Conservation (phyloP, 192 early-diverging fungal genomes). For the Umbelopsis vinacea region DNA sequence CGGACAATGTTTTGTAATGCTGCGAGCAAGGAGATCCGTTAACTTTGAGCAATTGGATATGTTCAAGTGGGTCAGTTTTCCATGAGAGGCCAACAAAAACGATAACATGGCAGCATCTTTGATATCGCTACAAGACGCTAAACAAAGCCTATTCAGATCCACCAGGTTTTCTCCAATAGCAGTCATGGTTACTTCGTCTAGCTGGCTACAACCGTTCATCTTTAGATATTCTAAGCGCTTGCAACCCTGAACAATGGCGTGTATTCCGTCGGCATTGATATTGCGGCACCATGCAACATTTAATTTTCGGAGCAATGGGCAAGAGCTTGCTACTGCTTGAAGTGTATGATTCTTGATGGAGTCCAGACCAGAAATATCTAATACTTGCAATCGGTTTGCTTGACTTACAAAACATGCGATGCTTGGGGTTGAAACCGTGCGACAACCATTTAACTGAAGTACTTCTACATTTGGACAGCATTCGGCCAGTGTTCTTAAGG, state of each 20-base stretch:
- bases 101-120: slow-evolving; percentile 42
- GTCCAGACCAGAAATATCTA: slow-evolving; percentile 48
- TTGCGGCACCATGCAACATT: slow-evolving; percentile 57
- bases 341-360: slow-evolving; percentile 49
- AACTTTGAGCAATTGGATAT: slow-evolving; percentile 48
- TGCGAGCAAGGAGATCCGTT: slow-evolving; percentile 40
- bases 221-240: slow-evolving; percentile 43
- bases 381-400: slow-evolving; percentile 34
- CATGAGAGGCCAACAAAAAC: slow-evolving; percentile 29
- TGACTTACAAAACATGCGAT: slow-evolving; percentile 45
- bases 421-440: slow-evolving; percentile 43
- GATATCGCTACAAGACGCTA: slow-evolving; percentile 48
- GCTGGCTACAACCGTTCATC: slow-evolving; percentile 46
- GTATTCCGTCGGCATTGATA: slow-evolving; percentile 47
- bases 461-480: slow-evolving; percentile 47
- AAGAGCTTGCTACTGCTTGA: slow-evolving; percentile 41
- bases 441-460: slow-evolving; percentile 40
- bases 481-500: slow-evolving; percentile 32
- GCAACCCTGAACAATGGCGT: slow-evolving; percentile 39
- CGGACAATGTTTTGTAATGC: slow-evolving; percentile 34
- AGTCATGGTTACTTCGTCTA: slow-evolving; percentile 47
- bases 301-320: slow-evolving; percentile 42
- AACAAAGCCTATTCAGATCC: slow-evolving; percentile 45
- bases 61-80: slow-evolving; percentile 43
- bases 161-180: slow-evolving; percentile 45